Percentiles rank a stretch among this genome's conserved stretches.
phyloP scores from a whole-genome alignment of 1,284 basidiomycete genomes.

The Athelia sp. region DNA sequence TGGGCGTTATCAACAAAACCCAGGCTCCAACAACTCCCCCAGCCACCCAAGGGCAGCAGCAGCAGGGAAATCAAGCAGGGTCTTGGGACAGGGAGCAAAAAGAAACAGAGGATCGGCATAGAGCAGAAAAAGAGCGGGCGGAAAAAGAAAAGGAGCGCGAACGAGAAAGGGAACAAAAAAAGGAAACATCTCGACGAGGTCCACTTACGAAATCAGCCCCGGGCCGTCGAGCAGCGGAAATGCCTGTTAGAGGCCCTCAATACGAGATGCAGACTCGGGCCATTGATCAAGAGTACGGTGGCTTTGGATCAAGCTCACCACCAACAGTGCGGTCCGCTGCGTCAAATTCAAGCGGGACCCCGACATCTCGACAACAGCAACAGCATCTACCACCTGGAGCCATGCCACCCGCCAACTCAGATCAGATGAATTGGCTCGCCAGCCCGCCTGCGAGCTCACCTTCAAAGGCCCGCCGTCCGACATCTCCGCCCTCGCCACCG shows the following conservation, averaged over 20 bases:
- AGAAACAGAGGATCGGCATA: constrained; percentile 40
- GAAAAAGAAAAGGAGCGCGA: constrained; percentile 35
- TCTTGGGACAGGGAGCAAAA: constrained; percentile 38
- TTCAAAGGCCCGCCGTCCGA: constrained; percentile 11
- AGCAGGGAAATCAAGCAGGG: constrained; percentile 22
- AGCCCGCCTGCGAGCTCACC: constrained; percentile 11
- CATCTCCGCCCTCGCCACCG: constrained; percentile 14
- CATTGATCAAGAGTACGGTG: constrained; percentile 80
- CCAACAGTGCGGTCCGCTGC: constrained; percentile 11
- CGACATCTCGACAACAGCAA: constrained; percentile 9
- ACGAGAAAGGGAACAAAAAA: constrained; percentile 36
- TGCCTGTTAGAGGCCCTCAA: constrained; percentile 81
- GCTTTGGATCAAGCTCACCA: constrained; percentile 26
- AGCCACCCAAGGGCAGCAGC: not conserved
- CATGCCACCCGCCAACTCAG: constrained; percentile 7
- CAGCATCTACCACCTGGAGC: constrained; percentile 10
- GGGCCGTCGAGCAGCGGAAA: constrained; percentile 72
- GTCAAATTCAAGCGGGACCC: constrained; percentile 24
- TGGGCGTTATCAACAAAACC: constrained; percentile 93
- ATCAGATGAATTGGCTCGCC: constrained; percentile 2
- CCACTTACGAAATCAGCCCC: constrained; percentile 49
- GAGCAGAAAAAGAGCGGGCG: constrained; percentile 37
- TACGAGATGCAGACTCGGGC: constrained; percentile 92
- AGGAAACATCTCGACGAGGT: constrained; percentile 38
- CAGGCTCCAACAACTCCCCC: constrained; percentile 37